Base-by-base conservation (phyloP, 2,329 filamentous ascomycete genomes). In the Phaeosphaeriaceae sp. region DNA sequence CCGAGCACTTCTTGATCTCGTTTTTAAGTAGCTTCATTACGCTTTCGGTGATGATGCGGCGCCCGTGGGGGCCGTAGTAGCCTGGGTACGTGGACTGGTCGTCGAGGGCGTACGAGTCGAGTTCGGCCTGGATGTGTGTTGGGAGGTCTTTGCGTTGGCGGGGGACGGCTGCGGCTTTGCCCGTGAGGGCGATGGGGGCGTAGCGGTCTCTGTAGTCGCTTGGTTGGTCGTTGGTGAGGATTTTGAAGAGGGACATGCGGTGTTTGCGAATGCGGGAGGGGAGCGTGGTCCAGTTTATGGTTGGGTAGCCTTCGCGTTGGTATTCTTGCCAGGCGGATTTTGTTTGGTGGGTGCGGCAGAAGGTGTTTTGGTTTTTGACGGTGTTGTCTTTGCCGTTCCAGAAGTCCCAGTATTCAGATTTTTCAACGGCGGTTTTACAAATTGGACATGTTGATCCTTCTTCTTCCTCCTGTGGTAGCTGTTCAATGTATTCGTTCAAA, bases 21-120 rank as follows among this genome's bases (percentile, higher is more conserved):
- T 58, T 54, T 9, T 59, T 56, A 6, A 74, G 56, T 1, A 65
- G 35, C 0, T 51, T 26, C 43, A 67, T 67, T 3, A 75, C 61
- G 15, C 46, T 48, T 23, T 71, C 86, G 36, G 85, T 88, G 81
- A 96, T 90, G 42, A 82, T 74, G 40, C 83, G 83, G 42, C 88
- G 79, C 1, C 92, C 92, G 16, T 86, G 83, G 2, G 87, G 82
- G 1, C 92, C 92, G 72, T 96, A 96, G 73, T 96, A 96, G 0
- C 92, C 92, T 0, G 64, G 63, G n/a, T 58, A 64, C 0, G 55
- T 51, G 7, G 51, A 28, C 17, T 48, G 42, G 17, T 61, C 59
- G 39, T 67, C 60, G 20, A 66, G 52, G 6, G 60, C 46, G 12
- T 56, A 52, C 0, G 56, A 49, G 6, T 54, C 52, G 2, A 63